Conservation (phyloP, 2,329 filamentous ascomycete genomes). For the Pyrenochaeta sp. region DNA sequence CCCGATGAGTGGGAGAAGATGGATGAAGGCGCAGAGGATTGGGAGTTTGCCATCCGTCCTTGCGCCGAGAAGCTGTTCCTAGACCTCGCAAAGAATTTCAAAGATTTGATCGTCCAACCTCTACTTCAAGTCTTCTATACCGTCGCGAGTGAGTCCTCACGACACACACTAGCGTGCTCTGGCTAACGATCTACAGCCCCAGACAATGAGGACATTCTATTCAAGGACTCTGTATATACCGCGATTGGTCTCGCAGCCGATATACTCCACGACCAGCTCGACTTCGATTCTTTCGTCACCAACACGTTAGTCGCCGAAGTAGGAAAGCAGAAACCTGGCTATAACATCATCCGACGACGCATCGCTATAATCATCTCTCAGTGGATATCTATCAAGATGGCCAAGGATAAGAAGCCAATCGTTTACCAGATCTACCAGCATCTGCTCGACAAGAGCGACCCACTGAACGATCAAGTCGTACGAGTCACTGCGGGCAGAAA, state of each 20-base stretch:
- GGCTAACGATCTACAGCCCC: constrained; percentile 52
- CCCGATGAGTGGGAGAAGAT: constrained; percentile 95
- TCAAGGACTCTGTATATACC: constrained; percentile 94
- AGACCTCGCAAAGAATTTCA: constrained; percentile 89
- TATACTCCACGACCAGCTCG: constrained; percentile 75
- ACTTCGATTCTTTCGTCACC: constrained; percentile 83
- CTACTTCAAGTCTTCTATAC: constrained; percentile 83
- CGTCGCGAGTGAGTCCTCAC: constrained; percentile 67
- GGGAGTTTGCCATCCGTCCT: constrained; percentile 90
- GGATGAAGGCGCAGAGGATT: constrained; percentile 82
- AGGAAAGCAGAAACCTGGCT: constrained; percentile 71
- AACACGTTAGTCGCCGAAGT: constrained; percentile 81
- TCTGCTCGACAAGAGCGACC: constrained; percentile 78
- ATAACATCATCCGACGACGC: constrained; percentile 84
- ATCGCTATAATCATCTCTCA: constrained; percentile 89
- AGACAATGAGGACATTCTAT: constrained; percentile 73
- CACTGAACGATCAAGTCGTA: constrained; percentile 88
- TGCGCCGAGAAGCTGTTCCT: constrained; percentile 95
- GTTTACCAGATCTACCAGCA: constrained; percentile 92
- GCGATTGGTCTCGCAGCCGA: constrained; percentile 87
- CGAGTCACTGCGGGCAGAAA: constrained; percentile 89
- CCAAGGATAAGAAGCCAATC: constrained; percentile 71
- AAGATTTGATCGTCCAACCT: constrained; percentile 78
- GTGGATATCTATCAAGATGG: constrained; percentile 84
- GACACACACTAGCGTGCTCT: too few relatives aligned